Evolutionary conservation across 2,329 filamentous ascomycete genomes (phyloP), one percentile per base, ranked within the genome.

Genomic region (Amylocarpus encephaloides): DNA sequence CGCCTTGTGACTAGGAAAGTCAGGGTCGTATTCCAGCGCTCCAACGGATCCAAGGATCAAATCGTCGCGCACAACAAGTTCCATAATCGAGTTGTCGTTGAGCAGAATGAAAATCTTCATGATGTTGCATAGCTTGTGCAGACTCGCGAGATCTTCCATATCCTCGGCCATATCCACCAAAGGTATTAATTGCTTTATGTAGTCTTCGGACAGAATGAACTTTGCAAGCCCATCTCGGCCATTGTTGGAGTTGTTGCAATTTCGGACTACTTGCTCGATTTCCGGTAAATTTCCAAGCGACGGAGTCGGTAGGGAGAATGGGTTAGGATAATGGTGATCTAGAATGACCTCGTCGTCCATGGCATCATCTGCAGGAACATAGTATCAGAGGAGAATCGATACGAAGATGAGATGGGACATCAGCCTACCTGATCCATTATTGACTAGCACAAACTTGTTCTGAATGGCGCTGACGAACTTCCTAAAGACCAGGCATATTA

Each of bases 1-100:
- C 19, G 93, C 92, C 68, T 96, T 97, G 75, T 97, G 93, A 52
- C 86, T 90, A 6, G 93, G 93, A 62, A 97, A 98, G 69, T 98
- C 93, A 0, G 93, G 92, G 63, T 98, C 93, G 71, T 97, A 98
- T 73, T 98, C 93, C 56, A 98, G 74, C 19, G 93, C 93, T 53
- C 93, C 93, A 34, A 98, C 91, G 22, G 97, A 92, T 15, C 92
- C 93, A 58, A 95, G 72, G 40, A 97, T 83, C 58, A 91, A 85
- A 51, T 90, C 82, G 69, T 97, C 92, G 12, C 87, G 88, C 22
- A 98, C 91, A 12, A 92, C 86, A 60, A 89, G 85, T 69, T 98
- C 93, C 63, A 98, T 95, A 56, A 98, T 95, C 52, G 83, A 79
- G 29, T 86, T 95, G 67, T 98, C 93, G 71, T 97, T 98, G 56